Percentiles rank a stretch among this genome's conserved stretches.
Evolutionary conservation across 306 rosid genomes (phyloP).

Genomic region (Arachis stenosperma): DNA sequence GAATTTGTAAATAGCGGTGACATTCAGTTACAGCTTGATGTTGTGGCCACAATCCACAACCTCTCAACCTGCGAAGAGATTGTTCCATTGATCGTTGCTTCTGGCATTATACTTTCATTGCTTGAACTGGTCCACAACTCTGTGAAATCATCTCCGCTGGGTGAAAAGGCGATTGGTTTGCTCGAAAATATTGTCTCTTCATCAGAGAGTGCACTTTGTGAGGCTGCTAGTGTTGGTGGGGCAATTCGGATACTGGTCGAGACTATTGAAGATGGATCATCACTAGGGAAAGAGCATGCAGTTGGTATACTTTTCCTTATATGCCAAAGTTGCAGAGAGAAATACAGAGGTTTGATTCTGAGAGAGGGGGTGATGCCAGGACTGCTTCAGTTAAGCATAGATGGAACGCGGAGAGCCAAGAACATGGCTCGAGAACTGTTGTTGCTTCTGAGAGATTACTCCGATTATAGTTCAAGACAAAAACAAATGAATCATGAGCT

Average conservation of each 20-base stretch:
- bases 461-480: slow-evolving; percentile 46
- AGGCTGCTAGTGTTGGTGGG: slow-evolving; percentile 47
- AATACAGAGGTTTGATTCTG: slow-evolving; percentile 65
- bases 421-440: slow-evolving; percentile 55
- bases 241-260: slow-evolving; percentile 65
- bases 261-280: slow-evolving; percentile 71
- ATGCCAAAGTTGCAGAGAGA: slow-evolving; percentile 77
- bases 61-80: slow-evolving; percentile 67
- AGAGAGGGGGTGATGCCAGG: slow-evolving; percentile 88
- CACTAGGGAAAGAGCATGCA: slow-evolving; percentile 65
- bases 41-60: slow-evolving; percentile 71
- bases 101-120: slow-evolving; percentile 53
- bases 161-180: slow-evolving; percentile 62
- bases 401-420: slow-evolving; percentile 71
- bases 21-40: slow-evolving; percentile 66
- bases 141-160: slow-evolving; percentile 54
- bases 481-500: slow-evolving; percentile 50
- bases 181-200: slow-evolving; percentile 61
- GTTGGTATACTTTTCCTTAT: slow-evolving; percentile 60
- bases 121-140: slow-evolving; percentile 53
- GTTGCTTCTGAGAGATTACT: slow-evolving; percentile 67
- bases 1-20: slow-evolving; percentile 44
- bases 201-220: slow-evolving; percentile 57
- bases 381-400: slow-evolving; percentile 77
- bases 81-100: slow-evolving; percentile 55